Evolutionary conservation across 2,329 filamentous ascomycete species (phyloP).

Genomic region (Aspergillus arachidicola): DNA sequence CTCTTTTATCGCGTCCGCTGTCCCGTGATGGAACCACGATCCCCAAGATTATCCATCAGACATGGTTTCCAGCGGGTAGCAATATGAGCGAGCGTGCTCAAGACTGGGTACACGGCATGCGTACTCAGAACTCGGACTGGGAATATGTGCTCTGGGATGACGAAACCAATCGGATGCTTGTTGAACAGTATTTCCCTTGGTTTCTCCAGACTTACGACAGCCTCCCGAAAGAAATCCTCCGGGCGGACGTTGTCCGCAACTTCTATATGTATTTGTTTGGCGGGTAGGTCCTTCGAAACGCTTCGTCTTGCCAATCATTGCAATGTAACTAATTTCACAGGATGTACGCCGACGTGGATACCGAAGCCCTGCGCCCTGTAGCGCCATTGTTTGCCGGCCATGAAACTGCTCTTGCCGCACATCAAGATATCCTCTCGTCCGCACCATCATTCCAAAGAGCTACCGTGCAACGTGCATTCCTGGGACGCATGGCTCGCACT

Average conservation of each 20-base stretch:
- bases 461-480: slow-evolving; percentile 19
- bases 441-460: neutral
- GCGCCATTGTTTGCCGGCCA: slow-evolving; percentile 19
- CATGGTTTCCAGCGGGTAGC: slow-evolving; percentile 26
- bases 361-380: slow-evolving; percentile 22
- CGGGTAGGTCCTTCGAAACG: slow-evolving; percentile 13
- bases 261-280: slow-evolving; percentile 26
- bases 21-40: slow-evolving; percentile 18
- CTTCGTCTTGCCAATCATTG: neutral
- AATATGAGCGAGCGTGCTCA: slow-evolving; percentile 25
- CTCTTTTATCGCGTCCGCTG: slow-evolving; percentile 18
- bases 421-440: slow-evolving; percentile 5
- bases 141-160: slow-evolving; percentile 28
- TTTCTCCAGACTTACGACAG: slow-evolving; percentile 18
- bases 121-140: slow-evolving; percentile 19
- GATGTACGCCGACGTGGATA: slow-evolving; percentile 27
- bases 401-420: slow-evolving; percentile 13
- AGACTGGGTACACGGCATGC: slow-evolving; percentile 21
- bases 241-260: slow-evolving; percentile 23
- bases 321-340: slow-evolving; percentile 5
- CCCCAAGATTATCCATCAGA: slow-evolving; percentile 26
- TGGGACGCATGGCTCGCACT: slow-evolving; percentile 23
- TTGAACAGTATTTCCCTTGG: slow-evolving; percentile 22
- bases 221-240: slow-evolving; percentile 24
- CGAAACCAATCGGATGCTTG: slow-evolving; percentile 20